phyloP scores from a whole-genome alignment of 2,329 filamentous ascomycete genomes.

The Lachnellula occidentalis region DNA sequence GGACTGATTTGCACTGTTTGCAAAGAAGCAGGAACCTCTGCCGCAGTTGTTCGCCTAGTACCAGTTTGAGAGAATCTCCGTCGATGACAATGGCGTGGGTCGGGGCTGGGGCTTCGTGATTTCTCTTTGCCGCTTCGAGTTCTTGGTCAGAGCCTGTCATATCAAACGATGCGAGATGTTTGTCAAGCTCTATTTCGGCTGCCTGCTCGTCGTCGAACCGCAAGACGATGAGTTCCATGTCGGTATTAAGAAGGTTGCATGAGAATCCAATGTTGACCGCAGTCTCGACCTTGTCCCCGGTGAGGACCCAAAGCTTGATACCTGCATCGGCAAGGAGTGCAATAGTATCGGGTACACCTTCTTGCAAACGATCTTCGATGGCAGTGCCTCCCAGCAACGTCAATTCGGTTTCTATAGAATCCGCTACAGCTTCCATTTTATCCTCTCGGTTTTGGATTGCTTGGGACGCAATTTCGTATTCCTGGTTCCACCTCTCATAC shows the following conservation, averaged over 20 bases:
- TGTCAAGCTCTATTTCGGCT: constrained; percentile 68
- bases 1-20: constrained; percentile 93
- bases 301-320: constrained; percentile 98
- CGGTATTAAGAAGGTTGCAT: constrained; percentile 93
- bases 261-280: constrained; percentile 99
- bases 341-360: constrained; percentile 94
- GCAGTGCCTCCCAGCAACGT: constrained; percentile 87
- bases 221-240: constrained; percentile 92
- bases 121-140: constrained; percentile 68
- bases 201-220: constrained; percentile 73
- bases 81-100: constrained; percentile 95
- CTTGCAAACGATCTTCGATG: constrained; percentile 94
- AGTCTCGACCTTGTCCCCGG: constrained; percentile 98
- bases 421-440: constrained; percentile 83
- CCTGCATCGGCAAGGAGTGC: constrained; percentile 84
- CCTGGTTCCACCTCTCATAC: constrained; percentile 77
- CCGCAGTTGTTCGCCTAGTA: constrained; percentile 73
- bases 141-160: constrained; percentile 84
- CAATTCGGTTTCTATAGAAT: constrained; percentile 85
- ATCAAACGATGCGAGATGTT: constrained; percentile 65
- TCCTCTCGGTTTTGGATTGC: constrained; percentile 83
- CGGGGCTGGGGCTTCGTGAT: constrained; percentile 78
- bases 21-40: constrained; percentile 93
- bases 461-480: constrained; percentile 81
- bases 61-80: constrained; percentile 85